Base-by-base conservation (phyloP, 441 rosid genomes). In the Pelargonium australe region DNA sequence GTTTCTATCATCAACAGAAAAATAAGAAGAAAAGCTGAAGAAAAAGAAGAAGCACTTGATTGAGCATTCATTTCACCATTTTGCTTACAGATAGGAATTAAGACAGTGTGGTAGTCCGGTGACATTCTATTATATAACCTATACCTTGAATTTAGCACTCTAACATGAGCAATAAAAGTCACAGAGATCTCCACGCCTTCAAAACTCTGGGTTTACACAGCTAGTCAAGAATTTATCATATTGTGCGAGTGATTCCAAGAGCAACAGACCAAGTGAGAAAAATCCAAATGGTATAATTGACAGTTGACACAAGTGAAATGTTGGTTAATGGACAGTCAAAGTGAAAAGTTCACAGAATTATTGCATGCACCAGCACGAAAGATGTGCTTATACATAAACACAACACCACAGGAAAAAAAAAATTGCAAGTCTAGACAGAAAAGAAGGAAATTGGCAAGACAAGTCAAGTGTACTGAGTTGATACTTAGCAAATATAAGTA, bases 381-480 rank as follows among this genome's bases (percentile, higher is more conserved):
- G 37, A 34, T 34, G 37, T 34, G 37, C 37, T 34, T 34, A 34
- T 34, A 34, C 37, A 34, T 34, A 34, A 4, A 34, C 37, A 34
- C 37, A 34, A 4, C 6, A 4, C 37, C 31, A 25, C 31, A 25
- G 1, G 23, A 28, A 34, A 4, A 34, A 34, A 4, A 4, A 4
- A 34, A 34, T 3, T 34, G 37, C 37, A 34, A 34, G 2, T 34
- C 37, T 34, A 34, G 37, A 6, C 37, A 34, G 37, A 34, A 34
- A 34, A 34, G 37, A 34, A 34, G 37, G 37, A 3, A 34, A 34
- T 8, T 68, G 43, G 41, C 7, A 68, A 69, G n/a, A 47, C 51
- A 60, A 40, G 17, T 53, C 63, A 75, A 62, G 20, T 31, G 60
- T 37, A 43, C 55, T 58, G 58, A 63, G 40, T 53, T 12, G 19